Conservation (phyloP, 2,329 filamentous ascomycete genomes). For the Fusarium metavorans region DNA sequence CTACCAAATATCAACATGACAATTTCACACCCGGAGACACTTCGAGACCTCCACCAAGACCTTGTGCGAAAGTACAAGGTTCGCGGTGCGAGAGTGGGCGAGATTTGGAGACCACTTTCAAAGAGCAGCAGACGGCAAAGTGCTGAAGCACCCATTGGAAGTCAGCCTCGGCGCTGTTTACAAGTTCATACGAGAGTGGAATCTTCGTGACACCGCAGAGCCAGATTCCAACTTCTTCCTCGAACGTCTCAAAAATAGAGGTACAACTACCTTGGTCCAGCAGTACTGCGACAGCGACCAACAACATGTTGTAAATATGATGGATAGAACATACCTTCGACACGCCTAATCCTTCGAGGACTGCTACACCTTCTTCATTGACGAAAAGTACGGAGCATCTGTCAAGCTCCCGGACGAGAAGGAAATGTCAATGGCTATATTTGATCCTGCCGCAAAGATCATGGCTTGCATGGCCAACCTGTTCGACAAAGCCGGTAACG, state of each 20-base stretch:
- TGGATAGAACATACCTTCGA: constrained; percentile 49
- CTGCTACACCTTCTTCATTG: constrained; percentile 53
- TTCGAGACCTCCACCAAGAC: constrained; percentile 50
- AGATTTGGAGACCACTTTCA: no score
- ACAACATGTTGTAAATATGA: constrained; percentile 50
- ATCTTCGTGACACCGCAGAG: constrained; percentile 55
- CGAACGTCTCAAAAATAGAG: constrained; percentile 53
- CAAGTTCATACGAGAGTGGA: constrained; percentile 58
- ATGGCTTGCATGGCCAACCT: constrained; percentile 41
- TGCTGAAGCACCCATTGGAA: constrained; percentile 53
- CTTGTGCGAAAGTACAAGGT: constrained; percentile 52
- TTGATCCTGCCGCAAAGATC: no score
- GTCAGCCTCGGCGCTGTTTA: constrained; percentile 50
- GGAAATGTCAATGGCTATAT: background rate
- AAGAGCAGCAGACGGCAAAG: constrained; percentile 45
- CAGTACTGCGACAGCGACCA: constrained; percentile 53
- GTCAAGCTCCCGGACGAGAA: constrained; percentile 32
- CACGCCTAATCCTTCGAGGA: constrained; percentile 44
- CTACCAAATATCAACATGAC: background rate
- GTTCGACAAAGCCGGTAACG: constrained; percentile 51
- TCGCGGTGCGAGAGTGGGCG: no score
- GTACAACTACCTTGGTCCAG: constrained; percentile 47
- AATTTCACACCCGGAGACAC: background rate
- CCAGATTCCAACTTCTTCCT: constrained; percentile 53
- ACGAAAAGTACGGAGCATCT: constrained; percentile 53